Conservation (phyloP, 2,329 filamentous ascomycete genomes). For the Botryosphaeria dothidea region DNA sequence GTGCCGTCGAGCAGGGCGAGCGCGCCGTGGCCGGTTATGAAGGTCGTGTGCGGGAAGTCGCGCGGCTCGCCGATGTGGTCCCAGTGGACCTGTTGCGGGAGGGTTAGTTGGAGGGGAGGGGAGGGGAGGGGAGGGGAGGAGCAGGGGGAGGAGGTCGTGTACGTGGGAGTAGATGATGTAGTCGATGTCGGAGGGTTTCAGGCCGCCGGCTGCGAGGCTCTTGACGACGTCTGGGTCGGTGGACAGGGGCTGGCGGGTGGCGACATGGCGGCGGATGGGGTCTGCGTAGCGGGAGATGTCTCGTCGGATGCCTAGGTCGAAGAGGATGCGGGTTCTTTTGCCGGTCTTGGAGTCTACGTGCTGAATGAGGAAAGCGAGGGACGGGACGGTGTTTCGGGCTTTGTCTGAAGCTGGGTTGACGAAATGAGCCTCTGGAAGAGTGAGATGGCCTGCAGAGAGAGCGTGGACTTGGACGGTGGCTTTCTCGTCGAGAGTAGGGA, state of each 20-base stretch:
- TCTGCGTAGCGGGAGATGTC: slow-evolving; percentile 43
- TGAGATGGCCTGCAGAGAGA: slow-evolving; percentile 42
- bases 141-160: no score
- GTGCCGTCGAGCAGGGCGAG: slow-evolving; percentile 27
- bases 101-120: background rate
- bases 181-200: slow-evolving; percentile 42
- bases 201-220: slow-evolving; percentile 37
- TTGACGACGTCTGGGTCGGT: slow-evolving; percentile 37
- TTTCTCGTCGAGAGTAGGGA: slow-evolving; percentile 23
- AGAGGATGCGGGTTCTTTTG: slow-evolving; percentile 45
- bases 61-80: slow-evolving; percentile 45
- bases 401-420: slow-evolving; percentile 46
- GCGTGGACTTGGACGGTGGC: slow-evolving; percentile 39
- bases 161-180: slow-evolving; percentile 43
- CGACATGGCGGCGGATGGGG: background rate
- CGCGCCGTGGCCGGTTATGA: slow-evolving; percentile 41
- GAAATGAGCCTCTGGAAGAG: slow-evolving; percentile 50
- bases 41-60: slow-evolving; percentile 39
- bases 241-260: background rate
- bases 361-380: slow-evolving; percentile 54
- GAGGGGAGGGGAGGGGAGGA: no score
- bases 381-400: slow-evolving; percentile 52
- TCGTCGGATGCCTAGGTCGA: slow-evolving; percentile 56
- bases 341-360: slow-evolving; percentile 31
- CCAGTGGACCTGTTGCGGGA: slow-evolving; percentile 30